Percentiles rank a stretch among this genome's conserved stretches.
Evolutionary conservation across 768 basidiomycete species (phyloP).

Genomic region (Phallus indusiatus): DNA sequence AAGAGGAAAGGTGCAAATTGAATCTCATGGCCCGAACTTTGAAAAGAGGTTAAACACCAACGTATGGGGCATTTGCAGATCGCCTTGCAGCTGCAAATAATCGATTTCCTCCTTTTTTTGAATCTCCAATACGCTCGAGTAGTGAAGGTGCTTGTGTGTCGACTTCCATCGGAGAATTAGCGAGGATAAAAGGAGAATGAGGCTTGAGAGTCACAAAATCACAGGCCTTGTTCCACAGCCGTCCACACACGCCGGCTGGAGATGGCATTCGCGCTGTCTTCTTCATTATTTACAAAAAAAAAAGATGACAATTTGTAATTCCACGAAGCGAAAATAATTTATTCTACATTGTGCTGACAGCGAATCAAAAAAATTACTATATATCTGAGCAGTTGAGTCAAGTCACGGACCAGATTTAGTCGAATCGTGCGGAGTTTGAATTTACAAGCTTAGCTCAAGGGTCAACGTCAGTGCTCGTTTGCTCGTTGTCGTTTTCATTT

Average conservation of each 20-base stretch:
- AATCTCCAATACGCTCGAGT: conserved; percentile 8
- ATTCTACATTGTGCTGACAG: no score
- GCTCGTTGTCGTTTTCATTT: background rate
- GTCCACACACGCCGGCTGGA: no score
- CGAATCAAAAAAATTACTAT: no score
- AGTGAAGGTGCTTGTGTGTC: conserved; percentile 3
- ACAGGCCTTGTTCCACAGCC: background rate
- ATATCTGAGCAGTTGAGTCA: no score
- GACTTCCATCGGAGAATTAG: conserved; percentile 1
- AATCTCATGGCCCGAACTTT: background rate
- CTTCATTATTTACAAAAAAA: no score
- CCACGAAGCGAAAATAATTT: no score
- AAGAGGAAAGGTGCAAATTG: background rate
- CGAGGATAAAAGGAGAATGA: background rate
- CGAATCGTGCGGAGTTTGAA: background rate
- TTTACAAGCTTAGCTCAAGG: background rate
- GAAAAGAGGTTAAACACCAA: conserved; percentile 9
- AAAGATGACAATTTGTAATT: no score
- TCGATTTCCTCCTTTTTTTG: conserved; percentile 3
- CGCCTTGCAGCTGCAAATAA: background rate
- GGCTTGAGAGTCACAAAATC: background rate
- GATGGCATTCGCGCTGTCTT: no score
- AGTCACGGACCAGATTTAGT: no score
- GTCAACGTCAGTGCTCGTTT: conserved; percentile 1
- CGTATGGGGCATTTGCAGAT: conserved; percentile 11